Base-by-base conservation (phyloP, 2,329 filamentous ascomycete species). In the Cylindrodendrum hubeiense region DNA sequence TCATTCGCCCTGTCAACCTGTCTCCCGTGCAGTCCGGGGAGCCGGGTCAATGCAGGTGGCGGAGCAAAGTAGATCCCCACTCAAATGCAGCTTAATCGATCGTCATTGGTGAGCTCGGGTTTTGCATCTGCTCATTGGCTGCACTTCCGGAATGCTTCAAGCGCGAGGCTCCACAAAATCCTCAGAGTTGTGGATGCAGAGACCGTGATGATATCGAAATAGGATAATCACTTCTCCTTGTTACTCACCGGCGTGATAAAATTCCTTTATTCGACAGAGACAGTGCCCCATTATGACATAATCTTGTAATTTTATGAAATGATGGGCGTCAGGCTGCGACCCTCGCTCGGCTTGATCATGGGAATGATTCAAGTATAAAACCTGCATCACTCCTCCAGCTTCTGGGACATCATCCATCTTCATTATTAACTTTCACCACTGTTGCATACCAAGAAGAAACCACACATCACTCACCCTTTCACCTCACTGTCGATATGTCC, bases 41-140 rank as follows among this genome's bases (percentile, higher is more conserved):
- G 28, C 9, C 5, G 28, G 28, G 7, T 30, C 10, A 30, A 30
- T 4, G 28, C 28, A 30, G 28, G 28, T 5, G 28, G 10, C 28
- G 28, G 28, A 30, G 28, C 3, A 6, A 30, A 12, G 28, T 30
- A n/a, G n/a, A n/a, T n/a, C n/a, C 28, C 28, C 28, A 12, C 28
- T 30, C 2, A 30, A 39, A 39, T 39, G 15, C 28, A 22, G 19
- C 33, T 39, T 9, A 3, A 37, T 21, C 55, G 22, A 17, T 46
- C 30, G 44, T 43, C 26, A 71, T 66, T 71, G 67, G 69, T 1
- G 37, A 43, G 58, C 39, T 71, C 69, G 64, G 64, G 65, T 59
- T 58, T 30, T 10, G 10, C 24, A n/a, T 34, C 10, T 7, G 13
- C 5, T 68, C 49, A 68, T 71, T 71, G 69, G 69, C 19, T 22